These are phyloP conservation scores for Cenchrus purpureus DNA, from an alignment of 176 grass and related monocot species.

Conservation along the genomic window DNA sequence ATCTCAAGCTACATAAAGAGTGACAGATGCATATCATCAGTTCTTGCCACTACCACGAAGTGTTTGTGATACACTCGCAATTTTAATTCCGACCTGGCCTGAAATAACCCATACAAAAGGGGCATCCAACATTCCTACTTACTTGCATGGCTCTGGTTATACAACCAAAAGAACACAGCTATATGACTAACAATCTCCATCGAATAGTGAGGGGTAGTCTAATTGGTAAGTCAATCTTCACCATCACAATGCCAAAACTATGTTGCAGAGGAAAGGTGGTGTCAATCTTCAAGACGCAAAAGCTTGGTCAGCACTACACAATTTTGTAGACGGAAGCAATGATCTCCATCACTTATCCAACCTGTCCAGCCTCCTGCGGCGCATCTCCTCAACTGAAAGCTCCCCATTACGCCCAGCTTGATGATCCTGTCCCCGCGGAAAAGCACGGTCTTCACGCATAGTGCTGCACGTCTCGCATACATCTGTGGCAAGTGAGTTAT, in stretches of 20 bases:
- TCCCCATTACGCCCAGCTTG: conserved; percentile 1
- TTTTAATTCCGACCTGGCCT: neutral
- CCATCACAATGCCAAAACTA: neutral
- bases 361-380: conserved; percentile 68
- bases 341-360: conserved; percentile 59
- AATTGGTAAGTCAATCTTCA: neutral
- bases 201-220: neutral
- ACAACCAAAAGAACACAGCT: neutral
- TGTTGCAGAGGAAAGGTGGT: neutral
- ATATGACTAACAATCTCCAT: neutral
- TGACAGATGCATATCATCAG: neutral
- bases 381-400: conserved; percentile 64
- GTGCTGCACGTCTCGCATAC: conserved; percentile 88
- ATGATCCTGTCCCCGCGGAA: conserved; percentile 10
- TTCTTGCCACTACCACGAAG: neutral
- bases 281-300: neutral
- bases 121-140: neutral
- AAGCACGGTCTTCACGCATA: conserved; percentile 17
- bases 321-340: neutral
- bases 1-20: neutral
- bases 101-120: neutral
- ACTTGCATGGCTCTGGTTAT: neutral
- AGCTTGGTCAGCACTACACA: neutral
- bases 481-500: conserved; percentile 60
- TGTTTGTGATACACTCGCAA: neutral